Conservation (phyloP, 768 basidiomycete species). For the Boletus reticuloceps region DNA sequence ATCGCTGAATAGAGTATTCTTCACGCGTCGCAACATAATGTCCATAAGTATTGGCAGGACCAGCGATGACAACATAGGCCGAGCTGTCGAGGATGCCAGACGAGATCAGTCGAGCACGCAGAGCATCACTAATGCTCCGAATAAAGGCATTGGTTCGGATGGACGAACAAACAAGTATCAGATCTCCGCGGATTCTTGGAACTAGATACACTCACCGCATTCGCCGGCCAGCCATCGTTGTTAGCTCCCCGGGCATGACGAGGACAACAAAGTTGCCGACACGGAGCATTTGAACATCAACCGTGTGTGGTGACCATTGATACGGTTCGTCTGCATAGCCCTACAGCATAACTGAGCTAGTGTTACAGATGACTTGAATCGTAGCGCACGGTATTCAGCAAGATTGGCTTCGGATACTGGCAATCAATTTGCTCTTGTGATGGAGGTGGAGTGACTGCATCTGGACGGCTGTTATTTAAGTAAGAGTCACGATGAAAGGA, state of each 20-base stretch:
- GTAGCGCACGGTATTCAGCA: constrained; percentile 53
- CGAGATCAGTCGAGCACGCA: constrained; percentile 63
- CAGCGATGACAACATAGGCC: constrained; percentile 75
- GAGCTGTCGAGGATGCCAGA: constrained; percentile 60
- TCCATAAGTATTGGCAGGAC: constrained; percentile 79
- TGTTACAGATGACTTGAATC: background rate
- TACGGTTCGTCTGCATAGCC: constrained; percentile 68
- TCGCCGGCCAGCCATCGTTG: constrained; percentile 79
- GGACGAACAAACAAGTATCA: background rate
- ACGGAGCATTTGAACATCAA: constrained; percentile 76
- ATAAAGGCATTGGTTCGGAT: background rate
- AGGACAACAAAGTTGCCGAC: constrained; percentile 75
- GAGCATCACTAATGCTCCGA: constrained; percentile 49
- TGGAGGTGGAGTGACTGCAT: constrained; percentile 59
- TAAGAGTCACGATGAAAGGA: background rate
- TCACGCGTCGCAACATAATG: constrained; percentile 74
- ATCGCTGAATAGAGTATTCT: constrained; percentile 72
- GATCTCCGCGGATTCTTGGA: background rate
- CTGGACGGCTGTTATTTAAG: background rate
- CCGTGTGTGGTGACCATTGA: constrained; percentile 70
- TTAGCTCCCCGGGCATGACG: constrained; percentile 75
- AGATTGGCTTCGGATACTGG: constrained; percentile 75
- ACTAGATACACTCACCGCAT: constrained; percentile 50
- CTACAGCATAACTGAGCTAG: constrained; percentile 32
- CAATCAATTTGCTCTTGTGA: constrained; percentile 61